These are phyloP conservation scores for Otatea glauca DNA, from an alignment of 176 grass and related monocot genomes.

Conservation along the genomic window DNA sequence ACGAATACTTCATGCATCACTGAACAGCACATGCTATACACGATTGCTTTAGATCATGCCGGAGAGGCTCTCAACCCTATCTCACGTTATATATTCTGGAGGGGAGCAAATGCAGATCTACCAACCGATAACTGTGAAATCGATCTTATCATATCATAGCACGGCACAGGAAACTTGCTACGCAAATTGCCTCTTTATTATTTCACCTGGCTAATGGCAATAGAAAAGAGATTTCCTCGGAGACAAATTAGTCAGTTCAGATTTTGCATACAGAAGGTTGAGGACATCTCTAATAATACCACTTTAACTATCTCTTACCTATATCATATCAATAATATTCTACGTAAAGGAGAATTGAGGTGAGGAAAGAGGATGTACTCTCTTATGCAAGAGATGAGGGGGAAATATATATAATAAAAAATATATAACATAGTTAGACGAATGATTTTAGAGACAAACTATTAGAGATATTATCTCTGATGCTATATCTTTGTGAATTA, in stretches of 20 bases:
- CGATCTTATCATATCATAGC: conserved; percentile 41
- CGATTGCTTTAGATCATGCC: background rate
- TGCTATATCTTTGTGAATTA: too few relatives aligned
- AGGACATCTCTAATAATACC: too few relatives aligned
- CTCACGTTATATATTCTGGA: background rate
- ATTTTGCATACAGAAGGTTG: background rate
- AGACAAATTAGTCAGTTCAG: background rate
- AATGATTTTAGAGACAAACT: too few relatives aligned
- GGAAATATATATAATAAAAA: too few relatives aligned
- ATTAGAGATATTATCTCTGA: too few relatives aligned
- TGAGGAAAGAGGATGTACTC: too few relatives aligned
- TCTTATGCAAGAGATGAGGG: too few relatives aligned
- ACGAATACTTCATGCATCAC: conserved; percentile 17
- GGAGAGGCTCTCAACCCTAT: background rate
- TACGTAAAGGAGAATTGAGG: too few relatives aligned
- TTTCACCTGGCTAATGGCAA: background rate
- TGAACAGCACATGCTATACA: conserved; percentile 32
- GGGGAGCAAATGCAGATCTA: conserved; percentile 36
- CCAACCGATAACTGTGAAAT: conserved; percentile 31
- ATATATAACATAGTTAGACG: too few relatives aligned
- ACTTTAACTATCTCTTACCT: too few relatives aligned
- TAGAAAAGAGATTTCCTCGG: background rate
- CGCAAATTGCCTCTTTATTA: background rate
- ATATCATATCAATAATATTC: too few relatives aligned
- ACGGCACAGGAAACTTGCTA: conserved; percentile 20